Evolutionary conservation across 257 asterid genomes (phyloP), one percentile per base, ranked within the genome.

Genomic region (Penstemon eatonii): DNA sequence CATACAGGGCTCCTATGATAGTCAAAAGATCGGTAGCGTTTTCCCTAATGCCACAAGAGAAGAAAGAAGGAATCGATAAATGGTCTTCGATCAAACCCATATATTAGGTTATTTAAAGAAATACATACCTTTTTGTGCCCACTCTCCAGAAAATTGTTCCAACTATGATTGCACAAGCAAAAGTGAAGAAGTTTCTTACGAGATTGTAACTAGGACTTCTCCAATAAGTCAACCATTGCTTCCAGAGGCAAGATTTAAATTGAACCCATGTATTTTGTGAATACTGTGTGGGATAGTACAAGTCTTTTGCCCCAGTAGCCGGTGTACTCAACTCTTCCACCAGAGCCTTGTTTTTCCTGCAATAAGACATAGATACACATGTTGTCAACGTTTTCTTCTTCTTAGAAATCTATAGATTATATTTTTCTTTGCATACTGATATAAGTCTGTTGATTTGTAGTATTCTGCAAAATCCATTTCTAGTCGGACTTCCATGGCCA

Each of bases 201-300:
- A 87, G 96, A 69, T 89, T 92, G 75, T 92, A 89, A 60, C 86
- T 89, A 0, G 98, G 96, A 66, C 96, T 92, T 82, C 96, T 78
- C 97, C 96, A 89, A 19, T 89, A 86, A 69, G 96, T 86, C 84
- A 85, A 78, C 93, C 96, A 84, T 67, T 87, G 92, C 65, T 92
- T 92, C 97, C 86, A 87, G 2, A 90, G 60, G 84, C 91, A 88
- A 9, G 77, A 77, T 40, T 78, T 78, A 73, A 86, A 90, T 43
- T 92, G 96, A 0, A 81, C 90, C 73, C 80, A 78, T n/a, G 82
- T 57, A 0, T 89, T 65, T 40, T 90, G 91, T 8, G 97, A 82
- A 47, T 75, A 90, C 56, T 86, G 83, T 11, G 96, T 83, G 43
- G 78, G 74, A 73, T 86, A 89, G 80, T 79, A 73, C 40, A 89